A percentile compares a stretch with the other conserved stretches of the same genome.
phyloP scores from a whole-genome alignment of 176 grass and related monocot species.

The Cymbopogon citratus region DNA sequence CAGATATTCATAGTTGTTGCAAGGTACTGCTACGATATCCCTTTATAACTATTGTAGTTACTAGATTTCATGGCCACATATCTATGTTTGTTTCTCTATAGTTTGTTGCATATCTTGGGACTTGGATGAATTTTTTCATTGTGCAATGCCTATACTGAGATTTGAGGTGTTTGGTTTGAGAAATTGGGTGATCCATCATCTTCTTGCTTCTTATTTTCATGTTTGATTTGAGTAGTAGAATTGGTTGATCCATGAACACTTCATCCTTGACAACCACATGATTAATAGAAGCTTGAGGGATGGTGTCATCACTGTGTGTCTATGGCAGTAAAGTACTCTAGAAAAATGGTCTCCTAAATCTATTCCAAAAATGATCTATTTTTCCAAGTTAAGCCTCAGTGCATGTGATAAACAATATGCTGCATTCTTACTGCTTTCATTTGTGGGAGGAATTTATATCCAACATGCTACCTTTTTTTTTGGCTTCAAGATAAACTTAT shows the following conservation, averaged over 20 bases:
- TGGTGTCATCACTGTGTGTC: neutral
- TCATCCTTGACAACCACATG: neutral
- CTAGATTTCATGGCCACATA: neutral
- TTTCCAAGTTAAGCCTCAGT: neutral
- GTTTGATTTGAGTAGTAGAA: neutral
- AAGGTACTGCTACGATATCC: constrained; percentile 47
- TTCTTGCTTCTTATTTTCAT: neutral
- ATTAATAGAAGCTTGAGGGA: neutral
- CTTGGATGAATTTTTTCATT: neutral
- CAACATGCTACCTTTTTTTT: constrained; percentile 1
- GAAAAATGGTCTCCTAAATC: neutral
- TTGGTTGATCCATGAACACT: neutral
- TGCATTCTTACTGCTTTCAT: neutral
- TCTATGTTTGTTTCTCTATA: constrained; percentile 14
- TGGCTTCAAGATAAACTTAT: neutral
- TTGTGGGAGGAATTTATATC: neutral
- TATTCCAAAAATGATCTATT: neutral
- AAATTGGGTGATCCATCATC: neutral
- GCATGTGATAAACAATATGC: constrained; percentile 6
- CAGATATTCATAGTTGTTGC: constrained; percentile 96
- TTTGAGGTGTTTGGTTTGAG: neutral
- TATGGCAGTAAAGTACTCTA: neutral
- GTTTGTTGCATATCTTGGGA: constrained; percentile 7
- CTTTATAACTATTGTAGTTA: constrained; percentile 2
- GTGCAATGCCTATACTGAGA: neutral